Conservation (phyloP, 768 basidiomycete genomes). For the Termitomyces sp. region DNA sequence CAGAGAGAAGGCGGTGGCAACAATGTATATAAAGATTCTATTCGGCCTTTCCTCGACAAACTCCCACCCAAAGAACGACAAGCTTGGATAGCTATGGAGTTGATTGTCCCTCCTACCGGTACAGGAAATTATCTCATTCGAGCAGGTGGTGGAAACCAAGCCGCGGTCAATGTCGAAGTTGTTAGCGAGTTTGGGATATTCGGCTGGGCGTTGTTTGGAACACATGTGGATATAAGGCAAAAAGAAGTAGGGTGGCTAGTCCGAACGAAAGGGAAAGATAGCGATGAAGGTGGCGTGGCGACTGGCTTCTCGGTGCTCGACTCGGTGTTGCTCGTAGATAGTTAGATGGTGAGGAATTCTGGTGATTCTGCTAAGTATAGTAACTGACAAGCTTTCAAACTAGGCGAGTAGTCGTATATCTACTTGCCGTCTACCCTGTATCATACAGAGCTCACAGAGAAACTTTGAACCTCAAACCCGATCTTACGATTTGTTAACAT, state of each 20-base stretch:
- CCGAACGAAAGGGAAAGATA: slow-evolving; percentile 86
- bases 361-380: background rate
- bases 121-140: slow-evolving; percentile 75
- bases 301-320: slow-evolving; percentile 80
- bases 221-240: slow-evolving; percentile 47
- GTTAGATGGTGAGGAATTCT: slow-evolving; percentile 12
- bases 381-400: background rate
- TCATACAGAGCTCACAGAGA: background rate
- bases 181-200: slow-evolving; percentile 92
- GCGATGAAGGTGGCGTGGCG: slow-evolving; percentile 90
- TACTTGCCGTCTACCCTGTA: background rate
- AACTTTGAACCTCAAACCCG: background rate
- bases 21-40: slow-evolving; percentile 86
- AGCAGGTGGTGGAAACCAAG: slow-evolving; percentile 50
- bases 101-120: slow-evolving; percentile 77
- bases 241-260: slow-evolving; percentile 80
- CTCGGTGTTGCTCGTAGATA: slow-evolving; percentile 59
- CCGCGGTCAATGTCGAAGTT: slow-evolving; percentile 60
- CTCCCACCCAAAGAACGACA: slow-evolving; percentile 61
- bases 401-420: background rate
- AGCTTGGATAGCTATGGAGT: slow-evolving; percentile 95
- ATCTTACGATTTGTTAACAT: background rate
- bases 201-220: slow-evolving; percentile 81
- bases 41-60: slow-evolving; percentile 70
- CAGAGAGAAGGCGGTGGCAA: slow-evolving; percentile 99